Evolutionary conservation across 805 yeast genomes (phyloP).

Genomic region (Saccharomyces mikatae): DNA sequence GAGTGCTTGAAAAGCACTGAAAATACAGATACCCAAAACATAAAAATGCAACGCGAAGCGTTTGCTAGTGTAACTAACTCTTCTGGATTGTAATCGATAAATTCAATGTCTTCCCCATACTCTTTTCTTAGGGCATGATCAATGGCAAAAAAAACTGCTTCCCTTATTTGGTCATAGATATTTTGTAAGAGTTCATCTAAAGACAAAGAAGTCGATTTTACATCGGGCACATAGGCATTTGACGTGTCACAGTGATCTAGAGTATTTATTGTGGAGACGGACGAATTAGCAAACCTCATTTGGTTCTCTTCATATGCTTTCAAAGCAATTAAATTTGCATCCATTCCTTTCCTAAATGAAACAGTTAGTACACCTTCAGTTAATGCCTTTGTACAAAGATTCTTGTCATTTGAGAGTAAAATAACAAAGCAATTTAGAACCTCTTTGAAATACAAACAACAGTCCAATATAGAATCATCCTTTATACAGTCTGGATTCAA

Average conservation of each 20-base stretch:
- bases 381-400: slow-evolving; percentile 71
- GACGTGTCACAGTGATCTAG: background rate
- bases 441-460: slow-evolving; percentile 58
- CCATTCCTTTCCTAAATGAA: slow-evolving; percentile 37
- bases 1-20: slow-evolving; percentile 36
- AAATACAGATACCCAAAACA: slow-evolving; percentile 54
- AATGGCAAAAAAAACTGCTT: slow-evolving; percentile 38
- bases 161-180: slow-evolving; percentile 37
- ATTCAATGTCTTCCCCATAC: slow-evolving; percentile 47
- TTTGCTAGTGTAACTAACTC: slow-evolving; percentile 33
- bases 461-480: slow-evolving; percentile 82
- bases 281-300: slow-evolving; percentile 11
- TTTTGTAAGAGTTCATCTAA: slow-evolving; percentile 2
- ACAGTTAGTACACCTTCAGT: slow-evolving; percentile 60
- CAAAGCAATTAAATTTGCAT: slow-evolving; percentile 39
- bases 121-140: slow-evolving; percentile 44
- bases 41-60: slow-evolving; percentile 35
- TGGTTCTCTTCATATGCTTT: slow-evolving; percentile 34
- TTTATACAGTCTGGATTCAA: slow-evolving; percentile 40
- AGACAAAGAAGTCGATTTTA: background rate
- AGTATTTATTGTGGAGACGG: background rate
- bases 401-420: slow-evolving; percentile 73
- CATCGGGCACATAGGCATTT: background rate
- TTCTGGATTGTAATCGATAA: slow-evolving; percentile 41
- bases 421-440: slow-evolving; percentile 41